phyloP scores from a whole-genome alignment of 768 basidiomycete genomes.

The Leccinum olivaceopallidum region DNA sequence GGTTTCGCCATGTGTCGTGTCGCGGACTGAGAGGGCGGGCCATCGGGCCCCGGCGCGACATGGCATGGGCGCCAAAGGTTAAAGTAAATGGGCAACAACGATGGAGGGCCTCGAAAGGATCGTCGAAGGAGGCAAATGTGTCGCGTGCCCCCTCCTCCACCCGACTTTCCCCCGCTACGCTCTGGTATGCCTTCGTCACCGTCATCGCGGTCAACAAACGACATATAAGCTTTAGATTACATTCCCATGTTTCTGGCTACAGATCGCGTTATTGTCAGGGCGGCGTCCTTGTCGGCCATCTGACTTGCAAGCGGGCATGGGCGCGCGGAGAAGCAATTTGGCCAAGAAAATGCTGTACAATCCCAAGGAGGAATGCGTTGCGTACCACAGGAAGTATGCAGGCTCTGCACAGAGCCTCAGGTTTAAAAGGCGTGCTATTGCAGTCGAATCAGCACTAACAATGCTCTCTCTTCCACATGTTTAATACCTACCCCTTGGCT shows the following conservation, averaged over 20 bases:
- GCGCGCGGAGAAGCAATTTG: not conserved
- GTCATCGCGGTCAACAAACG: too few species aligned
- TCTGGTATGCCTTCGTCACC: too few species aligned
- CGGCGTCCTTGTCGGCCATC: not conserved
- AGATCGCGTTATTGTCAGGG: not conserved
- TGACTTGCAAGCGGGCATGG: not conserved
- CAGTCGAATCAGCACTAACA: not conserved
- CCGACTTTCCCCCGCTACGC: too few species aligned
- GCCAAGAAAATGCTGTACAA: not conserved
- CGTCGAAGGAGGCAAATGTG: too few species aligned
- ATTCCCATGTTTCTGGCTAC: not conserved
- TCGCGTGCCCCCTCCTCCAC: too few species aligned
- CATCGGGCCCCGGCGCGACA: too few species aligned
- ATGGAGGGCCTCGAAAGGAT: too few species aligned
- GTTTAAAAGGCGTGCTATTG: constrained; percentile 2
- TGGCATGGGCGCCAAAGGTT: too few species aligned
- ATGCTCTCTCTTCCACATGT: constrained; percentile 7
- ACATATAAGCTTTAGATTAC: not conserved
- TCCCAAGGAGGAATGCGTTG: not conserved
- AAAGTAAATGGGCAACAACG: too few species aligned
- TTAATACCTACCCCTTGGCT: not conserved
- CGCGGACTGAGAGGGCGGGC: too few species aligned
- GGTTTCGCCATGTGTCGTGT: too few species aligned
- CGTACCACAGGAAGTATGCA: not conserved
- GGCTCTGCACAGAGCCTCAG: not conserved